Evolutionary conservation across 1,284 basidiomycete genomes (phyloP).

Genomic region (Coniferiporia weirii): DNA sequence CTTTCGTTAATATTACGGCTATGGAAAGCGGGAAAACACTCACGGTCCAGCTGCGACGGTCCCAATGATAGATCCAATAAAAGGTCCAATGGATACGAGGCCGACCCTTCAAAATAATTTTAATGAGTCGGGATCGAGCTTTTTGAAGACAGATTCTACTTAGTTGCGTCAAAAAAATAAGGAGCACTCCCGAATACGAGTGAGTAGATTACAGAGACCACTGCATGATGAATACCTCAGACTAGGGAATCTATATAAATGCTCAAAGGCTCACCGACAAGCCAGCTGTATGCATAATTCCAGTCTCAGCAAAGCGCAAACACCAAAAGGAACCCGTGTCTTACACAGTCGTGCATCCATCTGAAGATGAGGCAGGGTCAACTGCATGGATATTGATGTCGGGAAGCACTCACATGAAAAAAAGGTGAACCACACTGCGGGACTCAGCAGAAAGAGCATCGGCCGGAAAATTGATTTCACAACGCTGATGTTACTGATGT

Average conservation of each 20-base stretch:
- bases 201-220: neutral
- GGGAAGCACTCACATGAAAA: neutral
- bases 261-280: constrained; percentile 37
- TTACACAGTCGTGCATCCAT: constrained; percentile 40
- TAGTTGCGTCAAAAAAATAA: constrained; percentile 6
- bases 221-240: constrained; percentile 29
- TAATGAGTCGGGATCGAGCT: neutral
- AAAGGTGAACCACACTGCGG: constrained; percentile 30
- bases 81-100: constrained; percentile 38
- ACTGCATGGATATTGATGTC: neutral
- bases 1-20: too few species aligned
- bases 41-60: constrained; percentile 34
- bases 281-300: constrained; percentile 34
- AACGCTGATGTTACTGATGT: constrained; percentile 27
- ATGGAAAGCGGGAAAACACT: neutral
- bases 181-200: constrained; percentile 13
- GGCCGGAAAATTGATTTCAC: constrained; percentile 34
- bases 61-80: constrained; percentile 38
- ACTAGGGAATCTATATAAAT: constrained; percentile 37
- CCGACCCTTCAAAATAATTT: constrained; percentile 20
- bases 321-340: constrained; percentile 9
- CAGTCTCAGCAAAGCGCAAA: neutral
- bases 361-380: constrained; percentile 32
- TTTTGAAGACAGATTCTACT: neutral
- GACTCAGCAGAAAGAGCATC: constrained; percentile 37